phyloP scores from a whole-genome alignment of 805 yeast species.

The Komagataella pseudopastoris region DNA sequence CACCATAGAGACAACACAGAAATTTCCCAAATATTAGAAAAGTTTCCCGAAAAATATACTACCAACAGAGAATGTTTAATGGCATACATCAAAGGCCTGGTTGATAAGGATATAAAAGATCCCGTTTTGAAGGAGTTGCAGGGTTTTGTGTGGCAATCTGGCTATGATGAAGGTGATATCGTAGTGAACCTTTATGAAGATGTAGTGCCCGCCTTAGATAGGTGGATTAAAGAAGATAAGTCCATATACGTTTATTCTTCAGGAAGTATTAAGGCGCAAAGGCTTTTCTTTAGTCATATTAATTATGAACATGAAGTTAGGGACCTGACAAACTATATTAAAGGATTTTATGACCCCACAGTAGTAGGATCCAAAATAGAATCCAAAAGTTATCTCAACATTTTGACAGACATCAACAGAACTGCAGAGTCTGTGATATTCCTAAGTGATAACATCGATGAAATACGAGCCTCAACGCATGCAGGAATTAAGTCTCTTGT shows the following conservation, averaged over 20 bases:
- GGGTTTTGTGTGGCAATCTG: slow-evolving; percentile 72
- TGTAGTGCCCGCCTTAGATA: slow-evolving; percentile 43
- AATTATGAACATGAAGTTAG: slow-evolving; percentile 15
- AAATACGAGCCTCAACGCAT: slow-evolving; percentile 58
- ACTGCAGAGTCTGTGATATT: slow-evolving; percentile 33
- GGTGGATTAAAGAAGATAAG: slow-evolving; percentile 19
- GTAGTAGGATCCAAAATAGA: slow-evolving; percentile 68
- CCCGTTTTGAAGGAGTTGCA: slow-evolving; percentile 66
- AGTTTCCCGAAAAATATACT: slow-evolving; percentile 29
- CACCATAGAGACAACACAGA: slow-evolving; percentile 9
- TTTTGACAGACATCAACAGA: slow-evolving; percentile 24
- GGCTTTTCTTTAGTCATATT: slow-evolving; percentile 58
- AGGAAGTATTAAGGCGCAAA: slow-evolving; percentile 83
- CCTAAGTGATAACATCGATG: slow-evolving; percentile 69
- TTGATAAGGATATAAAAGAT: slow-evolving; percentile 60
- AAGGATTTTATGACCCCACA: slow-evolving; percentile 75
- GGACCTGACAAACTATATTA: slow-evolving; percentile 39
- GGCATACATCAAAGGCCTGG: slow-evolving; percentile 41
- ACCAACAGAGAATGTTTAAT: slow-evolving; percentile 19
- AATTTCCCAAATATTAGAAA: slow-evolving; percentile 19
- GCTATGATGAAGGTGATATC: slow-evolving; percentile 66
- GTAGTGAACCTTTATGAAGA: slow-evolving; percentile 68
- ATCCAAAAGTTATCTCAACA: slow-evolving; percentile 40
- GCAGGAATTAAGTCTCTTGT: slow-evolving; percentile 49
- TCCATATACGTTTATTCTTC: slow-evolving; percentile 70